phyloP scores from a whole-genome alignment of 768 basidiomycete species.

The Pisolithus microcarpus region DNA sequence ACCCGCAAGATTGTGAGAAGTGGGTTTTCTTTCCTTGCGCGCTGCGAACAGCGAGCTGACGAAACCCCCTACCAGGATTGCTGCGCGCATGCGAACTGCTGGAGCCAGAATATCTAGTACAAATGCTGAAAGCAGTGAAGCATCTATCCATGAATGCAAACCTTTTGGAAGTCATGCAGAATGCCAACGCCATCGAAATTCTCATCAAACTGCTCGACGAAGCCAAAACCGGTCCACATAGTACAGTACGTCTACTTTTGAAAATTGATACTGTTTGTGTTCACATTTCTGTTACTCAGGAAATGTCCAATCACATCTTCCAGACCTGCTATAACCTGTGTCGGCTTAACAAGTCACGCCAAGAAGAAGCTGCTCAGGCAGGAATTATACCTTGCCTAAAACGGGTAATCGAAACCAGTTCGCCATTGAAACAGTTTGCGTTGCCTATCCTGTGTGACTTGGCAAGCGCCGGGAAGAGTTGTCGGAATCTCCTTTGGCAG shows the following conservation, averaged over 20 bases:
- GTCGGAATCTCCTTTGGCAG: slow-evolving; percentile 85
- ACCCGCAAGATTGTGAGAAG: slow-evolving; percentile 84
- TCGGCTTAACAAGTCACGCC: slow-evolving; percentile 85
- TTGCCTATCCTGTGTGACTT: slow-evolving; percentile 95
- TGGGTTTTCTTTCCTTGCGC: slow-evolving; percentile 36
- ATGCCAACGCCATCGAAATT: slow-evolving; percentile 90
- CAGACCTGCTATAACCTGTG: slow-evolving; percentile 97
- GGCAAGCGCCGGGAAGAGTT: slow-evolving; percentile 90
- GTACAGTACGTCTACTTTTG: slow-evolving; percentile 50
- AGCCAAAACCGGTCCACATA: slow-evolving; percentile 69
- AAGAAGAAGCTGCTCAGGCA: slow-evolving; percentile 96
- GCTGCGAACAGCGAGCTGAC: slow-evolving; percentile 4
- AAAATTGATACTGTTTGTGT: neutral
- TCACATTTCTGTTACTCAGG: slow-evolving; percentile 41
- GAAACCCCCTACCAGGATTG: slow-evolving; percentile 45
- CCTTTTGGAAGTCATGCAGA: slow-evolving; percentile 88
- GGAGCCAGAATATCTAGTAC: slow-evolving; percentile 81
- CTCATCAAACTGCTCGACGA: slow-evolving; percentile 81
- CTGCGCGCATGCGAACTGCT: slow-evolving; percentile 82
- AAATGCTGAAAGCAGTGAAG: slow-evolving; percentile 90
- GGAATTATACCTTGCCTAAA: slow-evolving; percentile 91
- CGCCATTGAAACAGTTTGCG: slow-evolving; percentile 94
- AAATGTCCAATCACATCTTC: slow-evolving; percentile 96
- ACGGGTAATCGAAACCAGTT: slow-evolving; percentile 79
- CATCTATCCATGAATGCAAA: slow-evolving; percentile 92